Conservation (phyloP, 306 rosid genomes). For the Morella rubra region DNA sequence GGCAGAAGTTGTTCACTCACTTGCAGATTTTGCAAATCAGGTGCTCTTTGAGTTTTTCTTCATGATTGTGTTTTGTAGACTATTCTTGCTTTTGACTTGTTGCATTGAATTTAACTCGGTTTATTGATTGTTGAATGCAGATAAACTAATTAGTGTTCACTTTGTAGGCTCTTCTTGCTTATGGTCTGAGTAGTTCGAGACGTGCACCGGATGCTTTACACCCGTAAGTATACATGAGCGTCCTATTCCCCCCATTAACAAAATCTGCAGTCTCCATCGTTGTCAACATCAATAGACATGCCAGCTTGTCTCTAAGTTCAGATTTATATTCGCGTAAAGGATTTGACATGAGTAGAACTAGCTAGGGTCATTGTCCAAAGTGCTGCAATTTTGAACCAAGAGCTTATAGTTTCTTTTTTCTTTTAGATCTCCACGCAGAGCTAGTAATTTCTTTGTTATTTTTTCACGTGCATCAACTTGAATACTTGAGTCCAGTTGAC, state of each 20-base stretch:
- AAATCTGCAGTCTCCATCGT: neutral
- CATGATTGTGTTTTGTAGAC: neutral
- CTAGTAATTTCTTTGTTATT: neutral
- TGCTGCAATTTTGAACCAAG: neutral
- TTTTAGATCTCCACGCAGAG: neutral
- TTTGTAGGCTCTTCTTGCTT: conserved; percentile 93
- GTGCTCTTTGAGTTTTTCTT: conserved; percentile 30
- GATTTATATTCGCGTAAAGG: neutral
- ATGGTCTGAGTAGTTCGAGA: conserved; percentile 93
- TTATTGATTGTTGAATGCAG: conserved; percentile 20
- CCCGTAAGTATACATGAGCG: conserved; percentile 65
- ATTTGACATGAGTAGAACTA: neutral
- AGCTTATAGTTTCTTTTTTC: neutral
- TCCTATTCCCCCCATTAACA: neutral
- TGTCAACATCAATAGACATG: neutral
- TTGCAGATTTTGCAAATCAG: conserved; percentile 98
- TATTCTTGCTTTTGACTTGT: conserved; percentile 10
- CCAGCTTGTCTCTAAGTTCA: neutral
- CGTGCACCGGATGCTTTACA: conserved; percentile 99
- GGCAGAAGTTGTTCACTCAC: conserved; percentile 89
- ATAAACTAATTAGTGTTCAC: conserved; percentile 39
- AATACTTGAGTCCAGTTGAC: conserved; percentile 1
- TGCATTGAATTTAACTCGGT: conserved; percentile 3
- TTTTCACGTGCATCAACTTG: neutral
- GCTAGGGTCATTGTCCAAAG: neutral